These are phyloP conservation scores for Flaveria sonorensis DNA, from an alignment of 129 eudicot species.

Conservation along the genomic window DNA sequence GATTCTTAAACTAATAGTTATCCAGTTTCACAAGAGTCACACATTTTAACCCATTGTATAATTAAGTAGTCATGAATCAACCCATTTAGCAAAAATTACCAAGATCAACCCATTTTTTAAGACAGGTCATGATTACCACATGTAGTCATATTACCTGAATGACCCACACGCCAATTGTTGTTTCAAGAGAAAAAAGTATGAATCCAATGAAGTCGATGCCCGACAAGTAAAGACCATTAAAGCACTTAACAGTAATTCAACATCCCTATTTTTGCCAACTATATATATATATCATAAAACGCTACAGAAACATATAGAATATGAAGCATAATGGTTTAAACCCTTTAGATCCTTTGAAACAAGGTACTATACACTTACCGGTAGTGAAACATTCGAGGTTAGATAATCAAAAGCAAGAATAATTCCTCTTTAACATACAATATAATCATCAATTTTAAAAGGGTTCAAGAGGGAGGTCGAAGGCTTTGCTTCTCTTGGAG, in stretches of 20 bases:
- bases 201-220: slow-evolving; percentile 75
- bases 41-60: no score
- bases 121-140: no score
- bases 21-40: no score
- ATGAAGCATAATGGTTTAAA: neutral
- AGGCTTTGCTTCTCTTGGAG: no score
- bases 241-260: neutral
- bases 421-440: slow-evolving; percentile 63
- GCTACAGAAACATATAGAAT: neutral
- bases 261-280: no score
- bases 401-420: slow-evolving; percentile 69
- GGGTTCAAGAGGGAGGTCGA: no score
- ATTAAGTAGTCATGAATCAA: no score
- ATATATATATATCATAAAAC: no score
- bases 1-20: no score
- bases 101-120: no score
- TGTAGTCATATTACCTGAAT: slow-evolving; percentile 59
- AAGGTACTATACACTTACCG: slow-evolving; percentile 47
- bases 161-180: slow-evolving; percentile 89
- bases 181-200: slow-evolving; percentile 62
- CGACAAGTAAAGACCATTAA: slow-evolving; percentile 37
- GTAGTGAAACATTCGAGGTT: slow-evolving; percentile 51
- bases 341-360: neutral
- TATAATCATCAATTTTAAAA: slow-evolving; percentile 9
- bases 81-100: no score